phyloP scores from a whole-genome alignment of 1,139 yeast species.

The Citeromyces siamensis region DNA sequence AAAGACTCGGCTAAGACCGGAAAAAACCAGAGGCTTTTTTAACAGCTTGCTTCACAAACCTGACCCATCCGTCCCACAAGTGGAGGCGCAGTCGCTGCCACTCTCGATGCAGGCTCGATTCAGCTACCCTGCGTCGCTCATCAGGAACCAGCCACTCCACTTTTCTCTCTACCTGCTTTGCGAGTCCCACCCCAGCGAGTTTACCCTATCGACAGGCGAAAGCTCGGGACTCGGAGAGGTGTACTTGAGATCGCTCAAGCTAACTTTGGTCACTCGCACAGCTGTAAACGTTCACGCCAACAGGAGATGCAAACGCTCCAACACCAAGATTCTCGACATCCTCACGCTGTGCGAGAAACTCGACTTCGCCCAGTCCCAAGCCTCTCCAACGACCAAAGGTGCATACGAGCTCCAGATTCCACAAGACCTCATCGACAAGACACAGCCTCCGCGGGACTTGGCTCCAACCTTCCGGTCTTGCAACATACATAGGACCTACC shows the following conservation, averaged over 20 bases:
- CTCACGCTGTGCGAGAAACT: constrained; percentile 24
- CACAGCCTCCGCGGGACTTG: constrained; percentile 33
- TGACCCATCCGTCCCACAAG: constrained; percentile 15
- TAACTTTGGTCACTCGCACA: constrained; percentile 20
- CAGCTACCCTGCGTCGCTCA: constrained; percentile 29
- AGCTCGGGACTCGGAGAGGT: constrained; percentile 36
- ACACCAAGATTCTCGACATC: constrained; percentile 19
- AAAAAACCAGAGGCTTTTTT: not conserved
- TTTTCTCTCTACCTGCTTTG: constrained; percentile 28
- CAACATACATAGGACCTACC: constrained; percentile 38
- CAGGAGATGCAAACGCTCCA: constrained; percentile 6
- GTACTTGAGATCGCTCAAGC: constrained; percentile 25
- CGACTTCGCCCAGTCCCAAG: constrained; percentile 19
- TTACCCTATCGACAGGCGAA: constrained; percentile 26
- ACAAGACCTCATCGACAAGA: constrained; percentile 23
- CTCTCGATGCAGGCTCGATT: constrained; percentile 34
- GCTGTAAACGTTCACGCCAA: constrained; percentile 10
- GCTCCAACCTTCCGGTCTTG: constrained; percentile 49
- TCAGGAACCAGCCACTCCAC: constrained; percentile 28
- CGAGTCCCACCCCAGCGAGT: constrained; percentile 22
- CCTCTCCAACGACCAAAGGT: constrained; percentile 10
- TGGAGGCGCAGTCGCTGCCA: constrained; percentile 26
- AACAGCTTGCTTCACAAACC: not conserved
- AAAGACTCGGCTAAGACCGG: not conserved
- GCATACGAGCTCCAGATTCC: constrained; percentile 37